Base-by-base conservation (phyloP, 192 early-diverging fungal genomes). In the Podila clonocystis region DNA sequence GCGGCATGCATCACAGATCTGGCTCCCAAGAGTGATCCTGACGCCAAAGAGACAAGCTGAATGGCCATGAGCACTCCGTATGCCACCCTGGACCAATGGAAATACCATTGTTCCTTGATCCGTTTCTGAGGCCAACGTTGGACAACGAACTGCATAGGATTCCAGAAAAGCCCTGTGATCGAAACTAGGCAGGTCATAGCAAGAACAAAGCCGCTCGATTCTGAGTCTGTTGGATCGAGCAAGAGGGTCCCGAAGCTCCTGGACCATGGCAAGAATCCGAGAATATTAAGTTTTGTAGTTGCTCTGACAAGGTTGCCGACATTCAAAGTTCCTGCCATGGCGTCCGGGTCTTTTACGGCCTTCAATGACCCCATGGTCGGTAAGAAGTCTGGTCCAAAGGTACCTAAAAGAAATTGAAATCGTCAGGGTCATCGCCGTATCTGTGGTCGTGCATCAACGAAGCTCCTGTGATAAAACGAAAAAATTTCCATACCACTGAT, bases 131-230 rank as follows among this genome's bases (percentile, higher is more conserved):
- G 75, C 22, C 50, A 6, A 13, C 30, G 66, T 58, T 72, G 70
- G 12, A 63, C 17, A 17, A 33, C 30, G 52, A 71, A 62, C 8
- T 62, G 48, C 17, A 71, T n/a, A 17, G 68, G 69, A 22, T 79
- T 60, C 75, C 75, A 79, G 19, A 41, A 71, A 0, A 79, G 22
- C 3, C 69, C 65, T 9, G 24, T 22, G 19, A 67, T 26, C 11
- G 75, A 79, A 20, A 68, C 9, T 5, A 9, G 4, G 3, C 22
- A 31, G 9, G 72, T 19, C 13, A 28, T 9, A 4, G 29, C 0
- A 11, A 72, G 30, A 13, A 52, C 6, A 9, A 72, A 22, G 13
- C 59, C 26, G 9, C 64, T 45, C 13, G 9, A 24, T 41, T 79
- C 69, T 13, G 29, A 29, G 9, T 49, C 65, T 15, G 59, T 52